Evolutionary conservation across 192 early-diverging fungal species (phyloP).

Genomic region (Backusella mclennaniae): DNA sequence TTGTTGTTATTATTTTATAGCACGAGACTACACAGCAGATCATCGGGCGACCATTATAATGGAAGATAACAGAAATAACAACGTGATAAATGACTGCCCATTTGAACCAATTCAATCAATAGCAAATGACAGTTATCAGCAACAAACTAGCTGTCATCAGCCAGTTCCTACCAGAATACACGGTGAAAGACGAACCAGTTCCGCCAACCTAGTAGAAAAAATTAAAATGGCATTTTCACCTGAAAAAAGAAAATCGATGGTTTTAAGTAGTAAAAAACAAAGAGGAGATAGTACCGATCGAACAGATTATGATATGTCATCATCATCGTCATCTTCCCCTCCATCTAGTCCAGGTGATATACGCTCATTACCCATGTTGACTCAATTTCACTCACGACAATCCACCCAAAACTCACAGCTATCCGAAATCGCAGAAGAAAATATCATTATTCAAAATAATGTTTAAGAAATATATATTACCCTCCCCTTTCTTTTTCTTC

Average conservation of each 20-base stretch:
- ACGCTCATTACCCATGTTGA: not conserved
- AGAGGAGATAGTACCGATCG: not conserved
- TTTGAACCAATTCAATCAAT: not conserved
- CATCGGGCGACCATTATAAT: slow-evolving; percentile 9
- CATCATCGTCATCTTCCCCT: not conserved
- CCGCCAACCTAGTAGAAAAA: slow-evolving; percentile 19
- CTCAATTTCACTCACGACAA: slow-evolving; percentile 17
- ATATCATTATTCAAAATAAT: not conserved
- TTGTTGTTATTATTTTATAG: not conserved
- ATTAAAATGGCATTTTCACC: slow-evolving; percentile 25
- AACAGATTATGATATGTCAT: not conserved
- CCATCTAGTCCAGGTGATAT: not conserved
- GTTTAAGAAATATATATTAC: not conserved
- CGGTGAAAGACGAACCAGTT: not conserved
- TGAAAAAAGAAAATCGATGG: slow-evolving; percentile 22
- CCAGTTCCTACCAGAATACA: slow-evolving; percentile 6
- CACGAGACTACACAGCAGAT: slow-evolving; percentile 16
- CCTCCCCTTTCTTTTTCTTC: not conserved
- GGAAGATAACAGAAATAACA: not conserved
- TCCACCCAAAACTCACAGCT: slow-evolving; percentile 18
- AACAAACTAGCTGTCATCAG: not conserved
- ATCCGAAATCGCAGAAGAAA: slow-evolving; percentile 23
- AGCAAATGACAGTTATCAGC: not conserved
- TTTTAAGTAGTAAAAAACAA: not conserved
- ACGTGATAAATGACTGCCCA: not conserved